Evolutionary conservation across 2,329 filamentous ascomycete species (phyloP).

Genomic region (Cephalotrichum gorgonifer): DNA sequence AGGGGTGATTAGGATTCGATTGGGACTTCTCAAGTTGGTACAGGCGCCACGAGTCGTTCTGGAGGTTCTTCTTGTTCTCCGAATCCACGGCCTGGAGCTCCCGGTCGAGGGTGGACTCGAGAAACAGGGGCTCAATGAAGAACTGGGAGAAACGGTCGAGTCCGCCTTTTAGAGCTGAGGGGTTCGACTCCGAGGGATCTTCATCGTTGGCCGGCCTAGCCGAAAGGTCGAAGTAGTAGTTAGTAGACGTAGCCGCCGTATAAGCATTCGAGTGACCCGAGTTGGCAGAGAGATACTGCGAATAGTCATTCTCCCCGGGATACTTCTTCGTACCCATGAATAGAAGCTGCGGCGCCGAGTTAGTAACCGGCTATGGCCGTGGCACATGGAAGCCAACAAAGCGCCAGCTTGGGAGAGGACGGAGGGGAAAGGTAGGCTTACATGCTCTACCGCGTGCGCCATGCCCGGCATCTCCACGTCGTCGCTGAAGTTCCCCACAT

Average conservation of each 20-base stretch:
- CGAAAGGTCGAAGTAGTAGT: conserved; percentile 95
- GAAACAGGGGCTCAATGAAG: conserved; percentile 80
- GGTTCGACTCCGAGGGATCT: conserved; percentile 42
- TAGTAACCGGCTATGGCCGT: neutral
- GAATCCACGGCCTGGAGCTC: conserved; percentile 86
- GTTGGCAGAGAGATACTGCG: conserved; percentile 80
- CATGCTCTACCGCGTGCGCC: conserved; percentile 92
- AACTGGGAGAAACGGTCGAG: conserved; percentile 91
- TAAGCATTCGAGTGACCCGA: conserved; percentile 93
- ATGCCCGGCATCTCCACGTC: conserved; percentile 84
- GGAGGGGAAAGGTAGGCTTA: conserved; percentile 21
- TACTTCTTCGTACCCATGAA: conserved; percentile 99
- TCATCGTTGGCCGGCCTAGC: conserved; percentile 60
- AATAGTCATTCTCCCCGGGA: conserved; percentile 90
- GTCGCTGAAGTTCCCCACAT: conserved; percentile 93
- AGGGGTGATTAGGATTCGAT: conserved; percentile 81
- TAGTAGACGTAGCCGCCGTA: conserved; percentile 85
- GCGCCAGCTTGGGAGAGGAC: neutral
- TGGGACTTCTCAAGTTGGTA: conserved; percentile 81
- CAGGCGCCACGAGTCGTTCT: conserved; percentile 79
- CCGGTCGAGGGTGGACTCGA: conserved; percentile 73
- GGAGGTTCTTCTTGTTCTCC: conserved; percentile 95
- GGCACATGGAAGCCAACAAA: neutral
- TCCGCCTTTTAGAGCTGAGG: conserved; percentile 62
- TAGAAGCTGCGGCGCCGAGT: conserved; percentile 43